These are phyloP conservation scores for Solanum chacoense DNA, from an alignment of 305 asterid species.

Conservation along the genomic window DNA sequence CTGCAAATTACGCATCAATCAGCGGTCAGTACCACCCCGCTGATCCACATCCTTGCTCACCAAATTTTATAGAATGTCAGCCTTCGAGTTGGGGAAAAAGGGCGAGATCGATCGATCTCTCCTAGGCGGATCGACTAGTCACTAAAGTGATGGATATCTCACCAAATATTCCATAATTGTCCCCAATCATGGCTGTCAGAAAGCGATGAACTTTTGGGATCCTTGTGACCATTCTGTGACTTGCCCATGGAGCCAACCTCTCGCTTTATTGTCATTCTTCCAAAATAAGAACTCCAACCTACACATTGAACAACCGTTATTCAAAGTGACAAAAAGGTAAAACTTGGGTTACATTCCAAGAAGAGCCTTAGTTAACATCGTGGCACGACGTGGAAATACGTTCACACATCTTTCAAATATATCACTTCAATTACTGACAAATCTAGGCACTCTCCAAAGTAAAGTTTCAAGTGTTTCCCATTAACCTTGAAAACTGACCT, in stretches of 20 bases:
- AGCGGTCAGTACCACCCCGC: no score
- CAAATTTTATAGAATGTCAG: neutral
- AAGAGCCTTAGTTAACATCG: neutral
- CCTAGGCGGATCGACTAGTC: neutral
- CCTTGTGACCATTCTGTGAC: neutral
- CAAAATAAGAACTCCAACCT: neutral
- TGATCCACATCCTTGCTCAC: no score
- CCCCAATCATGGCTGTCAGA: neutral
- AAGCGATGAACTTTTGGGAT: neutral
- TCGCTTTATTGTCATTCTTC: neutral
- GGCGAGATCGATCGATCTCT: neutral
- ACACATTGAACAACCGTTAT: neutral
- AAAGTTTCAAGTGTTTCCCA: neutral
- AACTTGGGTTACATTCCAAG: neutral
- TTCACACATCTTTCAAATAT: neutral
- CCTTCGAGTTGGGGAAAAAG: neutral
- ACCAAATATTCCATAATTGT: no score
- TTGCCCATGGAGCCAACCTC: neutral
- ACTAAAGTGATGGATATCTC: neutral
- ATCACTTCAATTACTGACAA: no score
- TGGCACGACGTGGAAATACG: neutral
- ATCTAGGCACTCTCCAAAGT: neutral
- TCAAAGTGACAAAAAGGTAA: neutral
- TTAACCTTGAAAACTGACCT: neutral
- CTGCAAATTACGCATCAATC: no score